A percentile compares a stretch with the other conserved stretches of the same genome.
These are phyloP conservation scores for Ulvella scutata DNA, from an alignment of 139 green algal genomes.

Conservation along the genomic window DNA sequence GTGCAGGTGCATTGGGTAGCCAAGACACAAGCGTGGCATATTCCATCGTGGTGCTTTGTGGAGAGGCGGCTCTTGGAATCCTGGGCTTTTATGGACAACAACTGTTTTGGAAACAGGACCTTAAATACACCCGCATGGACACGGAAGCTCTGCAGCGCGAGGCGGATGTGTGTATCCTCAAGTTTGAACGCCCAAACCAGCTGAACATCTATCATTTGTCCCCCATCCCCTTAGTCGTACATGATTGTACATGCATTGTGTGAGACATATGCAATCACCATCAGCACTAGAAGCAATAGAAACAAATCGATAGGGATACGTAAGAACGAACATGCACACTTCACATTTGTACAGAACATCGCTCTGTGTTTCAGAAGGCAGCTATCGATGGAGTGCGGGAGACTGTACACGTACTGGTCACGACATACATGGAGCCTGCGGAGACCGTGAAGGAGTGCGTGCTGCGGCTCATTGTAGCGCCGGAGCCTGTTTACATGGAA, in stretches of 20 bases:
- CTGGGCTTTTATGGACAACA: slow-evolving; percentile 2
- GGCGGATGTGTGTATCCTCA: too few species aligned
- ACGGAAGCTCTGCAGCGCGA: neutral
- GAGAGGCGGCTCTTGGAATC: neutral
- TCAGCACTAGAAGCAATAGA: too few species aligned
- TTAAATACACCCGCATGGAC: neutral
- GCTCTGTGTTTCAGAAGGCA: too few species aligned
- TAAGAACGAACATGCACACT: too few species aligned
- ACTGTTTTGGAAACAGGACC: neutral
- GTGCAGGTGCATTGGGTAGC: too few species aligned
- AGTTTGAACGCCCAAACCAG: too few species aligned
- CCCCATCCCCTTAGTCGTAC: too few species aligned
- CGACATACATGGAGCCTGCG: neutral
- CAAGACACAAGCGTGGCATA: neutral
- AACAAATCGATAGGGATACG: too few species aligned
- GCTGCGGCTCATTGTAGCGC: neutral
- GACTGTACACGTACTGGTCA: neutral
- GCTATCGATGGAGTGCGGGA: neutral
- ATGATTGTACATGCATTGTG: too few species aligned
- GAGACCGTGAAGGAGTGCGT: neutral
- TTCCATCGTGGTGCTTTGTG: neutral
- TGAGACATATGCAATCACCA: too few species aligned
- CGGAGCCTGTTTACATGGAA: slow-evolving; percentile 1
- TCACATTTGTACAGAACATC: too few species aligned
- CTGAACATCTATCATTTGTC: too few species aligned